Base-by-base conservation (phyloP, 2,329 filamentous ascomycete genomes). In the Amauroascus niger region DNA sequence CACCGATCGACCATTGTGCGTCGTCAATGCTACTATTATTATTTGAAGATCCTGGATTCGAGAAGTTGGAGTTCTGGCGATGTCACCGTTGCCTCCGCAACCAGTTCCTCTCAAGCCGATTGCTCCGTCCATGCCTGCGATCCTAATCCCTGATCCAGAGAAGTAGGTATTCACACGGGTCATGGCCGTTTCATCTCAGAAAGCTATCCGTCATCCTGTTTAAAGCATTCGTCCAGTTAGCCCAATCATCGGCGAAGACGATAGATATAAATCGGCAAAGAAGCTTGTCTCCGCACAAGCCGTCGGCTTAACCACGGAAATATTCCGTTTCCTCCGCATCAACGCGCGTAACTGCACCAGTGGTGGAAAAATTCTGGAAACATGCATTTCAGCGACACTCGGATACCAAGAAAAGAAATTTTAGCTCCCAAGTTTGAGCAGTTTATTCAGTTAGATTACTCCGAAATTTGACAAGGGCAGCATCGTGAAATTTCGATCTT, bases 71-170 rank as follows among this genome's bases (percentile, higher is more conserved):
- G 18, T 50, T 32, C 24, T 41, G 26, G 16, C 47, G 47, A 50
- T 50, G 48, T 40, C 48, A 50, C 22, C 48, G 48, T 50, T 50
- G 48, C 48, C 45, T 50, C 24, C 48, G 39, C 48, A 50, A 40
- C 48, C 48, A 50, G 26, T 24, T 50, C 24, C 22, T 11, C 13
- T 14, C 4, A 43, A 30, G 14, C 41, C 35, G 28, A 32, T 20
- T 40, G 20, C 35, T 50, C 48, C 48, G 43, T 43, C 24, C 26
- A 13, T 44, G 40, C 40, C 24, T 6, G 18, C 5, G 20, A 44
- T 26, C 11, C 16, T 7, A n/a, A 47, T 20, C 44, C 44, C 22
- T 47, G 44, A 33, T 20, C 3, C 16, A 47, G 22, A 47, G 13
- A 40, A 18, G n/a, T n/a, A n/a, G n/a, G 16, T 4, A 40, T 14